phyloP scores from a whole-genome alignment of 768 basidiomycete species.

The Fomitopsis serialis region DNA sequence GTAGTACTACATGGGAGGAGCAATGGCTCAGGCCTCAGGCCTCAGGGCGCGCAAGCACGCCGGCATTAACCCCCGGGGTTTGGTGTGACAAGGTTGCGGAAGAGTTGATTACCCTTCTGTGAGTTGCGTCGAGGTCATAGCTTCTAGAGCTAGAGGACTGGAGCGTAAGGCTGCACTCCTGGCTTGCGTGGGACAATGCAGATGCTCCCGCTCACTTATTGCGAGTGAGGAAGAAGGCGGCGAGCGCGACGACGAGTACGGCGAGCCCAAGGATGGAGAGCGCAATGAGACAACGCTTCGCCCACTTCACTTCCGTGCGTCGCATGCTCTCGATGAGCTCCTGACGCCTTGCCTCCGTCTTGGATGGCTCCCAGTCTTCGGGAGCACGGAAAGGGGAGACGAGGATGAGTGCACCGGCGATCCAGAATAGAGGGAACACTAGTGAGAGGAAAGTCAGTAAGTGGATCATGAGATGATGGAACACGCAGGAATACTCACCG shows the following conservation, averaged over 20 bases:
- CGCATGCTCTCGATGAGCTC: conserved; percentile 28
- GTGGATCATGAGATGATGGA: neutral
- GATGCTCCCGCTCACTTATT: too few species aligned
- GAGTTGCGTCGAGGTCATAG: too few species aligned
- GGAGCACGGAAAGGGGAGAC: conserved; percentile 35
- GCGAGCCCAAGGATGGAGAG: conserved; percentile 15
- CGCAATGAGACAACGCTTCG: conserved; percentile 30
- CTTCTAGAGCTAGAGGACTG: too few species aligned
- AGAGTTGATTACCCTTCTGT: too few species aligned
- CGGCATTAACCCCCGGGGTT: too few species aligned
- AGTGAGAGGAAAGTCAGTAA: neutral
- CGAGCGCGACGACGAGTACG: conserved; percentile 10
- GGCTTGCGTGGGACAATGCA: too few species aligned
- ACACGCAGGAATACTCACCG: conserved; percentile 30
- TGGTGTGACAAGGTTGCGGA: too few species aligned
- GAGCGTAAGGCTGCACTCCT: too few species aligned
- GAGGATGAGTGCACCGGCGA: conserved; percentile 35
- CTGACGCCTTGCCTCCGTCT: conserved; percentile 30
- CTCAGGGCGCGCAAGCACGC: too few species aligned
- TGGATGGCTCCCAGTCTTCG: conserved; percentile 28
- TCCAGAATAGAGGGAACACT: conserved; percentile 48
- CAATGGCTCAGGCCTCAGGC: too few species aligned
- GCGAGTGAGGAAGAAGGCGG: conserved; percentile 14
- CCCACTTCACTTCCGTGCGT: conserved; percentile 36
- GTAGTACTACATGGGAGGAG: too few species aligned